Evolutionary conservation across 2,329 filamentous ascomycete genomes (phyloP).

Genomic region (Verticillium klebahnii): DNA sequence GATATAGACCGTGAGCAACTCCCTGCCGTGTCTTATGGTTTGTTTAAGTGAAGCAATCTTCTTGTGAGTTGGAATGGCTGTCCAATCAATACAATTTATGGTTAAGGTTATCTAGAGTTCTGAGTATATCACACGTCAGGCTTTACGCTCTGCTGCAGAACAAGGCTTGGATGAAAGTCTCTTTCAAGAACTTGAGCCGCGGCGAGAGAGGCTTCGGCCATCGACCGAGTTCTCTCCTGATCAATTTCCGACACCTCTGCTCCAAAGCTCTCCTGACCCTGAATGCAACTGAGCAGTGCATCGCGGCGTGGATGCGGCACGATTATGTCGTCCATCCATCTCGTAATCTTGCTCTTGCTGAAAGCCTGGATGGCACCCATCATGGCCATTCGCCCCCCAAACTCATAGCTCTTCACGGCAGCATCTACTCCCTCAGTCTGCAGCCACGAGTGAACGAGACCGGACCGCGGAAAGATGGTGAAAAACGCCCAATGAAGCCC

Average conservation of each 20-base stretch:
- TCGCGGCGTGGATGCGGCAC: not conserved
- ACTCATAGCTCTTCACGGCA: not conserved
- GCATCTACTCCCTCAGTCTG: not conserved
- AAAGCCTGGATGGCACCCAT: not conserved
- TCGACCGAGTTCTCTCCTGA: not conserved
- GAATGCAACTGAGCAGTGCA: not conserved
- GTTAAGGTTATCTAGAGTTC: too few relatives aligned
- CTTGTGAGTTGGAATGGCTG: too few relatives aligned
- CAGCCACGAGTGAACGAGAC: not conserved
- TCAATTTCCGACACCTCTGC: not conserved
- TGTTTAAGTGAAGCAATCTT: too few relatives aligned
- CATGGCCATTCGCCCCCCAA: not conserved
- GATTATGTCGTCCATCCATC: not conserved
- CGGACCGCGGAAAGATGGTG: not conserved
- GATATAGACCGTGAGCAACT: too few relatives aligned
- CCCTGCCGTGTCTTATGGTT: too few relatives aligned
- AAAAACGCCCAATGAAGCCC: slow-evolving; percentile 56
- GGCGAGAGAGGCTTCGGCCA: not conserved
- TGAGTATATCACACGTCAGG: not conserved
- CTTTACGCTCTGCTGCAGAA: not conserved
- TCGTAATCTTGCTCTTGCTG: not conserved
- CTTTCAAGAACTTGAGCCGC: not conserved
- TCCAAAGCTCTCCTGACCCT: not conserved
- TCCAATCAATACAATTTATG: too few relatives aligned
- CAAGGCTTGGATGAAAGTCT: not conserved